Base-by-base conservation (phyloP, 805 yeast genomes). In the Candida sakaeoensis region DNA sequence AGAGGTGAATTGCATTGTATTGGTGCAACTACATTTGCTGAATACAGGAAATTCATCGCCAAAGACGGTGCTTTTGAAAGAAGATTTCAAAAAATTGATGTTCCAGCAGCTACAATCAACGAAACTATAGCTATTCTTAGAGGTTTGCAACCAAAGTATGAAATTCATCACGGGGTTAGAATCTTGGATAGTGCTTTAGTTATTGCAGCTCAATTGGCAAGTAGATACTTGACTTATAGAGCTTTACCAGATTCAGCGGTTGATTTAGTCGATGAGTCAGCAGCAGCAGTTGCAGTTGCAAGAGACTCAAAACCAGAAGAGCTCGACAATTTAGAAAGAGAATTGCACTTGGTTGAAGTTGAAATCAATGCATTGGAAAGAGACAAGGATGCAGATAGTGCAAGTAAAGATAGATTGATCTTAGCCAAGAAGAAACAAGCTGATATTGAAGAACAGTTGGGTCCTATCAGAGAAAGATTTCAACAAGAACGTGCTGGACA, bases 51-150 rank as follows among this genome's bases (percentile, higher is more conserved):
- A 57, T 80, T 84, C 57, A 82, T 93, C 45, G 89, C 93, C 58
- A 91, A 91, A 63, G 99, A 93, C 64, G 99, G 96, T 62, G 99
- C 99, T 1, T 91, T 93, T 61, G 99, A 91, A 65, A 85, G 99
- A 75, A 80, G 99, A 62, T 93, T 93, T 78, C 99, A 93, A 68
- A 88, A 89, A 61, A 87, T 93, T 53, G 97, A 91, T 57, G 98
- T 93, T 24, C 85, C 85, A 36, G 99, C 95, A 55, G 93, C 98
- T 43, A 84, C 95, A 0, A 76, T 87, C 24, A 79, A 85, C 52
- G 97, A 93, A 65, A 89, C 99, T 0, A 86, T 91, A 36, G 98
- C 98, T 7, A 91, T 93, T 44, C 77, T 93, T 51, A 85, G 99
- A 75, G 99, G 99, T 45, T 73, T 91, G 55, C 97, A 91, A 63